Percentiles rank a stretch among this genome's conserved stretches.
phyloP scores from a whole-genome alignment of 73 alveolate genomes.

The Paramecium caudatum region DNA sequence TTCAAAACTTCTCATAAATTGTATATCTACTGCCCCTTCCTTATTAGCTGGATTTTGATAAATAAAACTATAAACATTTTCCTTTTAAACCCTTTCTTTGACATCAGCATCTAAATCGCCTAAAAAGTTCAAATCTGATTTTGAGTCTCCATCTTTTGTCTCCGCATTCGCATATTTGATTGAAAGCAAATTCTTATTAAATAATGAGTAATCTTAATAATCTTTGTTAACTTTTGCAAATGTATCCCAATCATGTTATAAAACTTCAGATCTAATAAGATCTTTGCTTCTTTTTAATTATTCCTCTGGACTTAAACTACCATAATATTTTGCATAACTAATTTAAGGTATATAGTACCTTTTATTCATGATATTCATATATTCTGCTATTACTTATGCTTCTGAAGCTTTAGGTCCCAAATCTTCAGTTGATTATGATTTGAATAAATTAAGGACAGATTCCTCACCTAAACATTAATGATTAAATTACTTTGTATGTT shows the following conservation, averaged over 20 bases:
- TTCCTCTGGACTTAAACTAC: conserved; percentile 40
- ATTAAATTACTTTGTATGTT: not conserved
- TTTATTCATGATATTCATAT: conserved; percentile 2
- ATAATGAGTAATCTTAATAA: conserved; percentile 61
- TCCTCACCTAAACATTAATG: conserved; percentile 1
- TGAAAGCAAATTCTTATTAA: conserved; percentile 31
- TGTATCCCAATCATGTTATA: conserved; percentile 10
- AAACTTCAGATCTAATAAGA: not conserved
- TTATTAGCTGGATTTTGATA: conserved; percentile 33
- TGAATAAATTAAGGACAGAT: conserved; percentile 21
- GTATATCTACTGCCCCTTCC: not conserved
- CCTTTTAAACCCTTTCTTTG: not conserved
- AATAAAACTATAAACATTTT: conserved; percentile 19
- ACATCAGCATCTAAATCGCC: conserved; percentile 58
- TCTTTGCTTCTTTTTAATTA: conserved; percentile 50
- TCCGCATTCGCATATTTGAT: conserved; percentile 10
- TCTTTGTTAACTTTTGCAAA: not conserved
- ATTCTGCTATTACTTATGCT: conserved; percentile 5
- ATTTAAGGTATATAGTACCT: not conserved
- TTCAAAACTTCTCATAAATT: not conserved
- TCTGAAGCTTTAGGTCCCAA: not conserved
- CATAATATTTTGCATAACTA: conserved; percentile 18
- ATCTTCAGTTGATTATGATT: not conserved
- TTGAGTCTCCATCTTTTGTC: not conserved
- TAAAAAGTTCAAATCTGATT: not conserved